phyloP scores from a whole-genome alignment of 2,329 filamentous ascomycete genomes.

The Fonsecaea pedrosoi region DNA sequence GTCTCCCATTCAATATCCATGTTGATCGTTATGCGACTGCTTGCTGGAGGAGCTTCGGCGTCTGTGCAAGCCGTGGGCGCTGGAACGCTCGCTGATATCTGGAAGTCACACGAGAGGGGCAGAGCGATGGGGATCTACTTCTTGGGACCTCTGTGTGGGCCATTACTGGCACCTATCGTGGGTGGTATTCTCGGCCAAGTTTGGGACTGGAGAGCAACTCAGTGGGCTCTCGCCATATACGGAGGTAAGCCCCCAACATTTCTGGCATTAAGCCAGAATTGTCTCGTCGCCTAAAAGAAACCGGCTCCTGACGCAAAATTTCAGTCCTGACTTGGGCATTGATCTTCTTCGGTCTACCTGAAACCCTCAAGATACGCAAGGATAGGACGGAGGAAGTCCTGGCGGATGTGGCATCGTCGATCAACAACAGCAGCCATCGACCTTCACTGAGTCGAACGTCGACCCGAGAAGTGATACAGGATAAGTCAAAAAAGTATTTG shows the following conservation, averaged over 20 bases:
- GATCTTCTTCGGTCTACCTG: constrained; percentile 54
- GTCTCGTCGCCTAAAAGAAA: constrained; percentile 4
- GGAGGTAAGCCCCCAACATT: constrained; percentile 51
- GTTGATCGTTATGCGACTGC: constrained; percentile 77
- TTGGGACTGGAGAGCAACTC: constrained; percentile 76
- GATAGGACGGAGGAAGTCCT: constrained; percentile 43
- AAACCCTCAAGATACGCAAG: constrained; percentile 47
- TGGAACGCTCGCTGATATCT: constrained; percentile 82
- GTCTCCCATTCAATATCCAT: constrained; percentile 73
- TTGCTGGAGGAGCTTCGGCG: constrained; percentile 77
- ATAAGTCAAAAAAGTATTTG: constrained; percentile 62
- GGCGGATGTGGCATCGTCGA: constrained; percentile 36
- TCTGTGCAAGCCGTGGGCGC: constrained; percentile 84
- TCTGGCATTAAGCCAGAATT: not conserved
- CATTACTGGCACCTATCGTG: constrained; percentile 76
- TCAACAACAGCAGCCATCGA: constrained; percentile 25
- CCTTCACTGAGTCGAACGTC: constrained; percentile 59
- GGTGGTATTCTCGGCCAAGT: constrained; percentile 73
- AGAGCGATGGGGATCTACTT: constrained; percentile 85
- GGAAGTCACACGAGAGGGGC: constrained; percentile 74
- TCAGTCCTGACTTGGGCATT: constrained; percentile 48
- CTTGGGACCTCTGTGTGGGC: constrained; percentile 76
- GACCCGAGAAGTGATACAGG: constrained; percentile 67
- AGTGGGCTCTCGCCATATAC: constrained; percentile 78
- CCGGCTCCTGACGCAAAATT: constrained; percentile 13